Evolutionary conservation across 805 yeast species (phyloP).

Genomic region (Pichia heedii): DNA sequence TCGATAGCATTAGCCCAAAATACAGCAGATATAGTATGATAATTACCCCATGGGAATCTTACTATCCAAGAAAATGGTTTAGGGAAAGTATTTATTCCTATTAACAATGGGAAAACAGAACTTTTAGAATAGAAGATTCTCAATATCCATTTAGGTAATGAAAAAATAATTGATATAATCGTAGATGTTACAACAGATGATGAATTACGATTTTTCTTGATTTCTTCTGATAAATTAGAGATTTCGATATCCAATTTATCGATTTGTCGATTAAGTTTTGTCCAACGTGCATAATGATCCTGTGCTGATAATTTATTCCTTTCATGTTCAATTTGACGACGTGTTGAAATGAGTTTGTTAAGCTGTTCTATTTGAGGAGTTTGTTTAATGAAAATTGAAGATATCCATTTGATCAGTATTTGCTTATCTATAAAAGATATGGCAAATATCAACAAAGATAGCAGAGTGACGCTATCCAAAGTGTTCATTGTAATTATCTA

Average conservation of each 20-base stretch:
- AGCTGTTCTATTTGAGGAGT: conserved; percentile 15
- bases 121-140: conserved; percentile 4
- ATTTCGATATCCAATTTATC: conserved; percentile 51
- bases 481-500: not conserved
- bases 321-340: conserved; percentile 38
- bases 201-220: too few species aligned
- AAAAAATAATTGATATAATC: conserved; percentile 35
- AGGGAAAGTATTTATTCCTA: not conserved
- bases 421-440: not conserved
- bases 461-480: not conserved
- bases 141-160: conserved; percentile 28
- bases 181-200: conserved; percentile 22
- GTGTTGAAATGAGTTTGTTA: conserved; percentile 32
- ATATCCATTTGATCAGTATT: not conserved
- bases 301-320: conserved; percentile 68
- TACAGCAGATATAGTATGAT: not conserved
- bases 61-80: not conserved
- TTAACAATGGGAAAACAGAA: not conserved
- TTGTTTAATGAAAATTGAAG: not conserved
- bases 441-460: not conserved
- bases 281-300: conserved; percentile 94
- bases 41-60: conserved; percentile 6
- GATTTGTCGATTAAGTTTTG: conserved; percentile 69
- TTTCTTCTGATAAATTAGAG: conserved; percentile 30
- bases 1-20: conserved; percentile 6